Percentiles rank a stretch among this genome's conserved stretches.
These are phyloP conservation scores for Euphorbia celastroides DNA, from an alignment of 441 rosid species.

Conservation along the genomic window DNA sequence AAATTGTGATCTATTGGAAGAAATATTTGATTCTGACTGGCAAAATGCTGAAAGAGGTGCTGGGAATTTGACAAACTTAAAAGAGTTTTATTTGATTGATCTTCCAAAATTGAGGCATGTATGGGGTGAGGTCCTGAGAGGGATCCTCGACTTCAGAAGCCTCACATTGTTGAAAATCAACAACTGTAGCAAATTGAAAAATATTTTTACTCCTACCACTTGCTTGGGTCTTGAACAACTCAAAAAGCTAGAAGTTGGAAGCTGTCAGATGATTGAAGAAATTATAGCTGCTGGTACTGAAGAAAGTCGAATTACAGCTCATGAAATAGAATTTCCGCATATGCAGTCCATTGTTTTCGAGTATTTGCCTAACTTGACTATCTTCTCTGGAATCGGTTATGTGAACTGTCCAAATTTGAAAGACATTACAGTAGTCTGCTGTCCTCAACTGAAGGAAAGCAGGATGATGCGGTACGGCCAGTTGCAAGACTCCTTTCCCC, in stretches of 20 bases:
- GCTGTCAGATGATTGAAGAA: neutral
- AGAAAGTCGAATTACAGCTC: neutral
- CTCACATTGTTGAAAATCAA: neutral
- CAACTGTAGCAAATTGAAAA: neutral
- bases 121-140: neutral
- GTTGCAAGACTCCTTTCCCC: no score
- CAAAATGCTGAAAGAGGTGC: neutral
- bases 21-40: neutral
- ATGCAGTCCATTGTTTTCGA: neutral
- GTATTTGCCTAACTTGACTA: neutral
- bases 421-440: no score
- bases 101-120: neutral
- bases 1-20: neutral
- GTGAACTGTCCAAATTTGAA: no score
- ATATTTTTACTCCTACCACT: neutral
- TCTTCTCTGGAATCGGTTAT: no score
- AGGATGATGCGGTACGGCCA: no score
- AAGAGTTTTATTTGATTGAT: neutral
- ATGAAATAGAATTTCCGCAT: neutral
- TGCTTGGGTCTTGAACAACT: neutral
- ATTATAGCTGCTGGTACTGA: neutral
- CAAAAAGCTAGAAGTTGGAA: neutral
- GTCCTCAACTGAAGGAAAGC: no score
- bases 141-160: neutral
- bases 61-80: neutral